A percentile compares a stretch with the other conserved stretches of the same genome.
Evolutionary conservation across 129 eudicot genomes (phyloP).

Genomic region (Lonicera japonica): DNA sequence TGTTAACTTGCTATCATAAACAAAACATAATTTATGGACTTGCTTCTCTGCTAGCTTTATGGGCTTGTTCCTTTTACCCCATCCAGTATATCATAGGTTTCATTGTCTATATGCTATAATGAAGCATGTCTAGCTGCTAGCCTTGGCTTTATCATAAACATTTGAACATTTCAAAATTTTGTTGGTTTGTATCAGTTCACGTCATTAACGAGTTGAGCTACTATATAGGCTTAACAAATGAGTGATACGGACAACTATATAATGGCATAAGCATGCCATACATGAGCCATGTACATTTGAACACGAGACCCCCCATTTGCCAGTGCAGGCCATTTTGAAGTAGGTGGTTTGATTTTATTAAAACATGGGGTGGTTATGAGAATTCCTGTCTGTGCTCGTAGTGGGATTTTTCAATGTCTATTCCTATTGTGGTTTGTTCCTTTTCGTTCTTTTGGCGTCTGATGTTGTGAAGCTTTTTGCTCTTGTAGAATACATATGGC

Average conservation of each 20-base stretch:
- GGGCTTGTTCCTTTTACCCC: too few relatives aligned
- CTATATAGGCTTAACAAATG: background rate
- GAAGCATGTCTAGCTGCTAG: too few relatives aligned
- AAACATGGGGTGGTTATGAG: background rate
- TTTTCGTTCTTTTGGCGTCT: conserved; percentile 2
- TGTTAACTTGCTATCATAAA: too few relatives aligned
- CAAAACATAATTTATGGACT: too few relatives aligned
- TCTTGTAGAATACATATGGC: conserved; percentile 92
- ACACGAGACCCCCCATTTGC: background rate
- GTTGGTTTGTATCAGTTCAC: background rate
- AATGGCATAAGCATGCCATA: too few relatives aligned
- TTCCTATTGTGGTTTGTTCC: background rate
- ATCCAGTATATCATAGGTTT: too few relatives aligned
- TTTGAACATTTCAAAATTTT: too few relatives aligned
- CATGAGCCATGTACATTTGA: background rate
- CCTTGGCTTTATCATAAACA: too few relatives aligned
- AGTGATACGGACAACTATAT: too few relatives aligned
- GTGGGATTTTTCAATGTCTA: background rate
- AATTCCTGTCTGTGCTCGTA: background rate
- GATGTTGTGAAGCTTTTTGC: conserved; percentile 2
- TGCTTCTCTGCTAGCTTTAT: too few relatives aligned
- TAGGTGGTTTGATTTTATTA: background rate
- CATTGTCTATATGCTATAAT: too few relatives aligned
- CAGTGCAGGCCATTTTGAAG: background rate
- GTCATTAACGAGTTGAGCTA: background rate